Conservation (phyloP, 2,329 filamentous ascomycete species). For the Neofusicoccum sp. region DNA sequence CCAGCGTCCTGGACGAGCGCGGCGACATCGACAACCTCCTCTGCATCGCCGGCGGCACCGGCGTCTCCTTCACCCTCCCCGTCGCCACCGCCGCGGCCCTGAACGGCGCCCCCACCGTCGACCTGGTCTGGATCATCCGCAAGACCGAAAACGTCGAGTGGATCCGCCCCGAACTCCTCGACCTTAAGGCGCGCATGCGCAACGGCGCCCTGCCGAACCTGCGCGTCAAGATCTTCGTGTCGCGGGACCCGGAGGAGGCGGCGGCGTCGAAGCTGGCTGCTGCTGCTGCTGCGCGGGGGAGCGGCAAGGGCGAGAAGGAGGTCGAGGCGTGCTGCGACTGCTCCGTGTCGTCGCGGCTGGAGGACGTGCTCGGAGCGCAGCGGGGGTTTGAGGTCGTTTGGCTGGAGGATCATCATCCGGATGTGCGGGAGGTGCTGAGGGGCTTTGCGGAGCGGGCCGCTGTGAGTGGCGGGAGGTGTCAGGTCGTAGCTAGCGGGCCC, state of each 20-base stretch:
- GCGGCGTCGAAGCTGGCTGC: neutral
- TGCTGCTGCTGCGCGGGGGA: too few species aligned
- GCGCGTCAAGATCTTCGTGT: constrained; percentile 15
- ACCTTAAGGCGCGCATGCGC: constrained; percentile 25
- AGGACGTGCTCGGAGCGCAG: constrained; percentile 10
- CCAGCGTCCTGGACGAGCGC: constrained; percentile 28
- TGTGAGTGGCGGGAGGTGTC: constrained; percentile 27
- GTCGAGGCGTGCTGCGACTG: neutral
- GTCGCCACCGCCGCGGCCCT: constrained; percentile 35
- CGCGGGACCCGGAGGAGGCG: constrained; percentile 2
- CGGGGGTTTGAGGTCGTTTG: constrained; percentile 28
- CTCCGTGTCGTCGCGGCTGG: constrained; percentile 2
- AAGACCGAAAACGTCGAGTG: constrained; percentile 37
- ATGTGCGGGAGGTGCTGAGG: constrained; percentile 27
- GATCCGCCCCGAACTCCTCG: constrained; percentile 37
- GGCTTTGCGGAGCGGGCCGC: constrained; percentile 32
- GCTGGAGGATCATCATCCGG: constrained; percentile 30
- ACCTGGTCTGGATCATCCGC: constrained; percentile 40
- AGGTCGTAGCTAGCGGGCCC: constrained; percentile 38
- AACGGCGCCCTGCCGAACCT: constrained; percentile 3
- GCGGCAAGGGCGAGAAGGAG: constrained; percentile 6
- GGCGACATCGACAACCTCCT: constrained; percentile 34
- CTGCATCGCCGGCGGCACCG: constrained; percentile 41
- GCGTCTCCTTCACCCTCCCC: constrained; percentile 42
- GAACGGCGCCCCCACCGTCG: constrained; percentile 30